These are phyloP conservation scores for Cyberlindnera veronae DNA, from an alignment of 805 yeast genomes.

Conservation along the genomic window DNA sequence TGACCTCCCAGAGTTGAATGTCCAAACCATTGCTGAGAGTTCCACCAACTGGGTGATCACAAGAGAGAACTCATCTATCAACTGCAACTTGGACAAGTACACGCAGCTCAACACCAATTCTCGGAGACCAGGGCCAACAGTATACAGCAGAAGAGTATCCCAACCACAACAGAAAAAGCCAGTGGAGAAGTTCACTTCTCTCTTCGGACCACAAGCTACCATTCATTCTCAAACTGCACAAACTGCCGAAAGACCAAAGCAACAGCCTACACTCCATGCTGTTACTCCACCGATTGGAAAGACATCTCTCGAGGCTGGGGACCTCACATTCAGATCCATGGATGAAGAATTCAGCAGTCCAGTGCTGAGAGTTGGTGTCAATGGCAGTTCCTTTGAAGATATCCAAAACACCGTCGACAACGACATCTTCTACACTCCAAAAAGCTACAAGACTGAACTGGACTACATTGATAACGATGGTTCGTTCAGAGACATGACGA, in stretches of 20 bases:
- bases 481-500: background rate
- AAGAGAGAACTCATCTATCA: constrained; percentile 24
- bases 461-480: constrained; percentile 5
- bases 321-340: constrained; percentile 14
- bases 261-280: background rate
- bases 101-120: constrained; percentile 5
- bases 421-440: constrained; percentile 26
- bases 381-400: constrained; percentile 14
- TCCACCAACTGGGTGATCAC: constrained; percentile 17
- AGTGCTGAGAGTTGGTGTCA: constrained; percentile 21
- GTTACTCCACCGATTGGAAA: background rate
- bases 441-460: constrained; percentile 15
- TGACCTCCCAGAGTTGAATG: constrained; percentile 11
- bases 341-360: constrained; percentile 24
- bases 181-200: constrained; percentile 1
- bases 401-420: constrained; percentile 14
- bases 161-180: background rate
- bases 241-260: background rate
- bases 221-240: background rate
- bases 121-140: background rate
- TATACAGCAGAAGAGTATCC: background rate
- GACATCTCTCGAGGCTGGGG: background rate
- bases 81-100: constrained; percentile 13
- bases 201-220: background rate
- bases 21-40: constrained; percentile 10